phyloP scores from a whole-genome alignment of 2,329 filamentous ascomycete genomes.

The Curvularia hawaiiensis region DNA sequence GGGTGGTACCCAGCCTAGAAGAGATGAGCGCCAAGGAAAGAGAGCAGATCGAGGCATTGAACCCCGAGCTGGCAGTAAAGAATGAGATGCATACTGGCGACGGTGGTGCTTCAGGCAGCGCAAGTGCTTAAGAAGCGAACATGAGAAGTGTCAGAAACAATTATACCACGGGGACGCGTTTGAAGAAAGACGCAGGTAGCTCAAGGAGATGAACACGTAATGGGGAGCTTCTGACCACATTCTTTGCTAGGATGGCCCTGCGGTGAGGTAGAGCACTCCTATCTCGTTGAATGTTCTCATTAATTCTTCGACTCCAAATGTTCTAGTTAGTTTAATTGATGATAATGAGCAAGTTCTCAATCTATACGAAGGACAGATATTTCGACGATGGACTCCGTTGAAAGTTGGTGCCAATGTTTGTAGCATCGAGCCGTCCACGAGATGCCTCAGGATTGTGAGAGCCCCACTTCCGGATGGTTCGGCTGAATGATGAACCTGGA shows the following conservation, averaged over 20 bases:
- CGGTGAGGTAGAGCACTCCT: slow-evolving; percentile 5
- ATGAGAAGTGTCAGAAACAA: not conserved
- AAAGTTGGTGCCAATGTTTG: not conserved
- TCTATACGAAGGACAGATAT: not conserved
- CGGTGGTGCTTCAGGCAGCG: slow-evolving; percentile 1
- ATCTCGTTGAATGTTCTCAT: not conserved
- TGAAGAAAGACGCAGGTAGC: slow-evolving; percentile 14
- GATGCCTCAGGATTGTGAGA: not conserved
- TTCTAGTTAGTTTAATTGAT: not conserved
- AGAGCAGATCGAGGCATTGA: slow-evolving; percentile 28
- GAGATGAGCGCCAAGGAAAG: slow-evolving; percentile 33
- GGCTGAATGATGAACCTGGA: not conserved
- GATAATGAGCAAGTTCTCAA: not conserved
- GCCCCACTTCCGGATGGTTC: not conserved
- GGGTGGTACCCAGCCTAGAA: slow-evolving; percentile 43
- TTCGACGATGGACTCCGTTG: not conserved
- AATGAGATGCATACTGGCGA: slow-evolving; percentile 7
- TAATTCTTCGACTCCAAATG: not conserved
- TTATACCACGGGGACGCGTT: slow-evolving; percentile 6
- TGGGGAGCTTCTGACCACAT: not conserved
- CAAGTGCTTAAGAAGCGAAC: slow-evolving; percentile 9
- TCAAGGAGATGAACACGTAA: slow-evolving; percentile 10
- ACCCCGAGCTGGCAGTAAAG: slow-evolving; percentile 26
- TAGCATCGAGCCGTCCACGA: not conserved
- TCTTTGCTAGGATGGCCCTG: not conserved